A percentile compares a stretch with the other conserved stretches of the same genome.
Conservation (phyloP, 768 basidiomycete genomes). For the Sporobolomyces phaffii region DNA sequence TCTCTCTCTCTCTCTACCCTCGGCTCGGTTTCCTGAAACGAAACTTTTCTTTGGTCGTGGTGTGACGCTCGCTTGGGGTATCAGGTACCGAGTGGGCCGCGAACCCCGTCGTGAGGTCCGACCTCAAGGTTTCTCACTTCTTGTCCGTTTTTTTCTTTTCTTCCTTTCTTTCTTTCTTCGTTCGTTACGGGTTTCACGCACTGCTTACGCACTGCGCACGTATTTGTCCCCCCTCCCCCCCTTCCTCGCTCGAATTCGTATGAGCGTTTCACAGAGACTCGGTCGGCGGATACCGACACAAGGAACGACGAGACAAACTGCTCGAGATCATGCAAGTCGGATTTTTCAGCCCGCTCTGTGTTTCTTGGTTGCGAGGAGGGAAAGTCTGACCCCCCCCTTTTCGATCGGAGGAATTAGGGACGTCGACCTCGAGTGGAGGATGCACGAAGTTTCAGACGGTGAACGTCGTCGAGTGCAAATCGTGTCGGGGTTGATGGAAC, state of each 20-base stretch:
- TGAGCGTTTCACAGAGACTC: conserved; percentile 56
- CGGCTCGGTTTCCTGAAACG: neutral
- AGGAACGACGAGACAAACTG: conserved; percentile 73
- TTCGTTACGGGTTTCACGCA: too few relatives aligned
- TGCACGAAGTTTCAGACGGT: conserved; percentile 93
- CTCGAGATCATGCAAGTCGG: conserved; percentile 67
- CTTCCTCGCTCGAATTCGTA: neutral
- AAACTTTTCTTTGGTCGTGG: too few relatives aligned
- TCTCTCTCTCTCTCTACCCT: neutral
- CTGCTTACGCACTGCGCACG: too few relatives aligned
- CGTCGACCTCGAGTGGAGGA: conserved; percentile 88
- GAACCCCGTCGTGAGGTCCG: conserved; percentile 91
- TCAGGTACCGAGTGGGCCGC: conserved; percentile 94
- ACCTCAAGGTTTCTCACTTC: conserved; percentile 87
- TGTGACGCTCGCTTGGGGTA: too few relatives aligned
- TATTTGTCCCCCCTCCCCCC: too few relatives aligned
- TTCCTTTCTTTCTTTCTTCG: neutral
- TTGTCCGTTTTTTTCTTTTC: conserved; percentile 47
- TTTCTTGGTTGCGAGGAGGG: too few relatives aligned
- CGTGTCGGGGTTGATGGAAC: conserved; percentile 88
- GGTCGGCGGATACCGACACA: conserved; percentile 90
- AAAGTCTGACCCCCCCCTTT: too few relatives aligned
- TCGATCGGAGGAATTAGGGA: too few relatives aligned
- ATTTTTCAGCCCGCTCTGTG: too few relatives aligned
- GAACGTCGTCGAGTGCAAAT: conserved; percentile 89